Evolutionary conservation across 2,329 filamentous ascomycete species (phyloP), one percentile per base, ranked within the genome.

Genomic region (Trichoderma breve): DNA sequence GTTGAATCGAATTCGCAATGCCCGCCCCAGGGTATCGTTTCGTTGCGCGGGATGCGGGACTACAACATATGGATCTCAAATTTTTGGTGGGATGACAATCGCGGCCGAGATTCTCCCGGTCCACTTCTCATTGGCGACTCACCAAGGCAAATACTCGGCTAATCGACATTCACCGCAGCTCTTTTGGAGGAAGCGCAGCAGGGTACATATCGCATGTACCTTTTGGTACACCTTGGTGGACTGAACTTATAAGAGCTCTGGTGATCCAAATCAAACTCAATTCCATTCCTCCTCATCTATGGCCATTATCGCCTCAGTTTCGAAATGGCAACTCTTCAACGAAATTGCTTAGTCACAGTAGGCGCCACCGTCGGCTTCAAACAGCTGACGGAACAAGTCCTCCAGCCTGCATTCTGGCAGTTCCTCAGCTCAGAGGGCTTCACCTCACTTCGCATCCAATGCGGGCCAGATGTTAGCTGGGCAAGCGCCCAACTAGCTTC

Each of bases 291-390:
- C 21, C 14, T 15, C 30, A 55, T 57, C 4, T 8, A 70, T 70
- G 67, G 21, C 43, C 26, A 32, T 36, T 36, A 12, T 30, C 8
- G 14, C 36, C 12, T 14, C 55, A 24, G 15, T 36, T 7, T 26
- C 66, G 26, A 11, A n/a, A 75, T 78, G 71, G 58, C 36, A 8
- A 58, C 39, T 51, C 64, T 76, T 21, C 72, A 79, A 30, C 79
- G 81, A 39, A 79, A 84, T 68, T 96, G 93, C 79, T 93, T 99
- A 75, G 91, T 98, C 70, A 98, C 96, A 0, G 92, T 97, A 34
- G 96, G 96, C 71, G 95, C 96, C 6, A 99, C 95, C 0, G 94
- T 95, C 18, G 89, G 92, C 24, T 99, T 99, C 82, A 85, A 87
- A 67, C 81, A 86, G 7, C 88, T 99, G 2, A 87, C 97, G 71